Conservation (phyloP, 2,329 filamentous ascomycete genomes). For the Albophoma yamanashiensis region DNA sequence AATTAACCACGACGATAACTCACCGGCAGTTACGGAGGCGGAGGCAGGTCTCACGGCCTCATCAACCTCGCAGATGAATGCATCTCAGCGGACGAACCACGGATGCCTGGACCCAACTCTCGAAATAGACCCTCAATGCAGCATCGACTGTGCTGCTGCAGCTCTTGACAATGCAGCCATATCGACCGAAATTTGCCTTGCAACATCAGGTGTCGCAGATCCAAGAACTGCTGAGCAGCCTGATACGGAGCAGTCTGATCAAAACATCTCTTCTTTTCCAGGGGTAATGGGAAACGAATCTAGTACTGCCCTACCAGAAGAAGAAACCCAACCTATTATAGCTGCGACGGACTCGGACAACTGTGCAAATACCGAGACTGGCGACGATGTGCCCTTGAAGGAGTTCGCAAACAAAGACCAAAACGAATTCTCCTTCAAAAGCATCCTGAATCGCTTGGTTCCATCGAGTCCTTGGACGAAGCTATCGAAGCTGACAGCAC, state of each 20-base stretch:
- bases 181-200: not conserved
- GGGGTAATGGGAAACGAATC: not conserved
- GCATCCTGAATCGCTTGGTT: conserved; percentile 12
- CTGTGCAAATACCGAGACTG: not conserved
- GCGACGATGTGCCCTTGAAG: not conserved
- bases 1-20: not conserved
- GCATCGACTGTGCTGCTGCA: not conserved
- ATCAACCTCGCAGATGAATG: not conserved
- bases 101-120: not conserved
- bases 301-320: not conserved
- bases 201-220: not conserved
- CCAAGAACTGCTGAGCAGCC: no score
- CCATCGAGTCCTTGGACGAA: conserved; percentile 14
- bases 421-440: conserved; percentile 10
- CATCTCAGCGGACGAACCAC: not conserved
- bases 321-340: no score
- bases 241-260: not conserved
- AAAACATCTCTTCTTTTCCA: not conserved
- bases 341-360: not conserved
- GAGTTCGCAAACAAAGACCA: not conserved
- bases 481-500: conserved; percentile 4
- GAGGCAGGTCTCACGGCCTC: not conserved
- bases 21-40: not conserved
- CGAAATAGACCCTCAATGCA: not conserved
- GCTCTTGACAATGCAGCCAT: no score